Evolutionary conservation across 1,284 basidiomycete genomes (phyloP).

Genomic region (Porphyrellus sp.): DNA sequence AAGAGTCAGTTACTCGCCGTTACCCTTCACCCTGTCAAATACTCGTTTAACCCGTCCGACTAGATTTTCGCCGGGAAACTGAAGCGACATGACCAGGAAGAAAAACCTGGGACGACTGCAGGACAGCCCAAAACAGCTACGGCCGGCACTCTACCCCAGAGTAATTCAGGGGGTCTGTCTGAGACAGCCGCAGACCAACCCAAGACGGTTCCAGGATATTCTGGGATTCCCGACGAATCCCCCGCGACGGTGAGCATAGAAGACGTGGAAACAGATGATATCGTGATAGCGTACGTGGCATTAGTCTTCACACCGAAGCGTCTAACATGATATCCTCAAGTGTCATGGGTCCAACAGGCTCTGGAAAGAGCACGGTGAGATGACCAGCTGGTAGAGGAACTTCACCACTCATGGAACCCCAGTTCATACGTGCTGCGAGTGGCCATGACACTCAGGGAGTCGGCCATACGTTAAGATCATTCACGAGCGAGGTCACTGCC

Average conservation of each 20-base stretch:
- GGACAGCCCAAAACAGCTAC: too few species aligned
- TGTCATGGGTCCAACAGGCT: constrained; percentile 21
- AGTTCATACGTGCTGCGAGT: constrained; percentile 30
- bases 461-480: constrained; percentile 14
- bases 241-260: background rate
- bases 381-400: too few species aligned
- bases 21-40: too few species aligned
- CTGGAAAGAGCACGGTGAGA: constrained; percentile 26
- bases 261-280: constrained; percentile 7
- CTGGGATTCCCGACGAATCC: background rate
- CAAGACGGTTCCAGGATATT: too few species aligned
- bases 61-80: too few species aligned
- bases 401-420: background rate
- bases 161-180: too few species aligned
- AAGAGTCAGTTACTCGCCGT: too few species aligned
- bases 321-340: constrained; percentile 7
- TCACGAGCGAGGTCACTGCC: constrained; percentile 13
- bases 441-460: constrained; percentile 3
- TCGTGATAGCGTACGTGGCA: constrained; percentile 22
- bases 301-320: background rate
- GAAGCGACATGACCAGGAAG: too few species aligned
- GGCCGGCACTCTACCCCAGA: too few species aligned
- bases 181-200: too few species aligned
- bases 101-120: too few species aligned
- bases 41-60: too few species aligned